These are phyloP conservation scores for Fusarium fujikuroi DNA, from an alignment of 2,329 filamentous ascomycete species.

Conservation along the genomic window DNA sequence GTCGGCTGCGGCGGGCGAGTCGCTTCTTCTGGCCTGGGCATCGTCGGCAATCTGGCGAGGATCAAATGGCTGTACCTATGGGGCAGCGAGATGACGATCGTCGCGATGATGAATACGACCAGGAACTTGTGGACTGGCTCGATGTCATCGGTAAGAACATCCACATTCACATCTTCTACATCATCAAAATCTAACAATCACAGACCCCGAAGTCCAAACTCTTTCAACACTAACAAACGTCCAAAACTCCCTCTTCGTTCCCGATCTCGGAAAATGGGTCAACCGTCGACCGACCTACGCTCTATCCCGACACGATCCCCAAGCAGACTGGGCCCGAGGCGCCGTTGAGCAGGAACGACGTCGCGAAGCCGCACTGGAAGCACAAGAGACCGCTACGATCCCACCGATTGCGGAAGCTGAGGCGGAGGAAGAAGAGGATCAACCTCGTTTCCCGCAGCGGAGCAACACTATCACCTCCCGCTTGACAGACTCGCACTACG, in stretches of 20 bases:
- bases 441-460: slow-evolving; percentile 49
- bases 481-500: slow-evolving; percentile 77
- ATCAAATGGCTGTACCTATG: background rate
- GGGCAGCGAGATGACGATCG: slow-evolving; percentile 14
- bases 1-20: slow-evolving; percentile 38
- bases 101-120: slow-evolving; percentile 50
- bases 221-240: slow-evolving; percentile 88
- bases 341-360: slow-evolving; percentile 34
- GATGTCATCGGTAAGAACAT: slow-evolving; percentile 52
- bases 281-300: slow-evolving; percentile 85
- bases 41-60: slow-evolving; percentile 11
- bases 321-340: slow-evolving; percentile 40
- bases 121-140: slow-evolving; percentile 54
- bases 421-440: background rate
- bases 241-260: slow-evolving; percentile 88
- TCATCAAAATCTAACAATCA: background rate
- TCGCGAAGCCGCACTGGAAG: slow-evolving; percentile 20
- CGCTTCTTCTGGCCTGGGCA: slow-evolving; percentile 44
- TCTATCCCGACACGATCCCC: slow-evolving; percentile 62
- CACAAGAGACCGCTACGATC: background rate
- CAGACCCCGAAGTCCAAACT: slow-evolving; percentile 85
- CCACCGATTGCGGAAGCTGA: slow-evolving; percentile 12
- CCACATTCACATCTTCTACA: background rate
- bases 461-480: slow-evolving; percentile 72
- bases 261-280: slow-evolving; percentile 78